Evolutionary conservation across 371 early-diverging fungal genomes (phyloP).

Genomic region (Dentiscutata heterogama): DNA sequence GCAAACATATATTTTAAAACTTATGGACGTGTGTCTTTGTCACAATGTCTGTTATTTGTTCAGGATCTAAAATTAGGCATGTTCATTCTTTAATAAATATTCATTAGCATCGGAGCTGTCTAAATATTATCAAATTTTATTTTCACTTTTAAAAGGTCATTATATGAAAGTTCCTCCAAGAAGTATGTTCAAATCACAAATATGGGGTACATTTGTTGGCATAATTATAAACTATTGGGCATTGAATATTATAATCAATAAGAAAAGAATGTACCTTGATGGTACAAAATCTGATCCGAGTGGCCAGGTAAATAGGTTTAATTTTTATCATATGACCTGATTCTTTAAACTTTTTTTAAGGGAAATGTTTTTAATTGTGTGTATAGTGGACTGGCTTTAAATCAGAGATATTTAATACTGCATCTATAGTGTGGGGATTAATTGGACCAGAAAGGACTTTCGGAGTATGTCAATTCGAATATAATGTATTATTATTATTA

Average conservation of each 20-base stretch:
- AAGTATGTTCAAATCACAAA: constrained; percentile 61
- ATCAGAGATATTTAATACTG: constrained; percentile 50
- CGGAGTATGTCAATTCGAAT: neutral
- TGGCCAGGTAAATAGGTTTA: constrained; percentile 23
- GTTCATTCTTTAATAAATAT: neutral
- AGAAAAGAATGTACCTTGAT: constrained; percentile 19
- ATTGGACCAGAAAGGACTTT: constrained; percentile 74
- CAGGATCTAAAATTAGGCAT: constrained; percentile 64
- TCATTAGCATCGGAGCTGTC: too few relatives aligned
- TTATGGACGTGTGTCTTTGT: constrained; percentile 64
- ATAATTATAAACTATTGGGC: constrained; percentile 47
- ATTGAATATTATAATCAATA: constrained; percentile 2
- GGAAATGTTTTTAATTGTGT: too few relatives aligned
- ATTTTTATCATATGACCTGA: too few relatives aligned
- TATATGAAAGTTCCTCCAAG: constrained; percentile 75
- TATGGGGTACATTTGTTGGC: constrained; percentile 61
- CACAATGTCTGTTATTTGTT: constrained; percentile 62
- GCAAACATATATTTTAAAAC: constrained; percentile 62
- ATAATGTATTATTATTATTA: too few relatives aligned
- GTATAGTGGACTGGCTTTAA: constrained; percentile 4
- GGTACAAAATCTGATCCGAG: constrained; percentile 25
- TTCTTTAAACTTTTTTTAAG: too few relatives aligned
- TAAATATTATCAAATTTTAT: too few relatives aligned
- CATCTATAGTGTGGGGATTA: constrained; percentile 72
- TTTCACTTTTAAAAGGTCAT: constrained; percentile 46